Evolutionary conservation across 768 basidiomycete species (phyloP).

Genomic region (Pleurotus salmoneostramineus): DNA sequence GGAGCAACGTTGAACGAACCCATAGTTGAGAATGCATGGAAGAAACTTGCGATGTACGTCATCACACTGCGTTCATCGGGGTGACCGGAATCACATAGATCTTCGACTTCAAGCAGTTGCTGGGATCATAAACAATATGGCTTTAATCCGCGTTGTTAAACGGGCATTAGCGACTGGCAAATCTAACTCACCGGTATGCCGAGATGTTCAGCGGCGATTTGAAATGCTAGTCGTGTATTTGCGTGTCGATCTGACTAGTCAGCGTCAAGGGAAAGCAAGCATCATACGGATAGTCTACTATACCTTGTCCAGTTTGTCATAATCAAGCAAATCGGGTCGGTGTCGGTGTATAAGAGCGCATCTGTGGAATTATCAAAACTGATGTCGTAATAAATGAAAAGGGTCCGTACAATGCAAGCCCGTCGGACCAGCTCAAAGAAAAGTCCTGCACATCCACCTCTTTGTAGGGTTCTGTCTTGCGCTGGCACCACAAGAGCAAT

Average conservation of each 20-base stretch:
- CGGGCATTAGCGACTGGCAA: neutral
- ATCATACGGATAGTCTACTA: conserved; percentile 4
- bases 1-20: conserved; percentile 45
- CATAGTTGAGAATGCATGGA: conserved; percentile 98
- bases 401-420: conserved; percentile 79
- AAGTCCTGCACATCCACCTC: conserved; percentile 96
- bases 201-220: conserved; percentile 81
- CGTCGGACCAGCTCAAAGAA: conserved; percentile 89
- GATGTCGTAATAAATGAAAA: conserved; percentile 10
- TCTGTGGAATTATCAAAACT: conserved; percentile 34
- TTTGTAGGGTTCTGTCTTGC: conserved; percentile 87
- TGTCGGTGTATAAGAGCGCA: conserved; percentile 98
- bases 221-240: conserved; percentile 86
- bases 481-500: conserved; percentile 95
- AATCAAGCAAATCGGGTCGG: conserved; percentile 93
- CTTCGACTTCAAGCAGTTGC: conserved; percentile 96
- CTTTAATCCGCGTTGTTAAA: neutral
- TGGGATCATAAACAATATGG: conserved; percentile 22
- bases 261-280: conserved; percentile 8
- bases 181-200: conserved; percentile 75
- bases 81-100: conserved; percentile 80
- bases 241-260: conserved; percentile 67
- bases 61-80: conserved; percentile 97
- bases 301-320: conserved; percentile 81
- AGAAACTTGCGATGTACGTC: conserved; percentile 97